phyloP scores from a whole-genome alignment of 306 rosid species.

The Vigna unguiculata region DNA sequence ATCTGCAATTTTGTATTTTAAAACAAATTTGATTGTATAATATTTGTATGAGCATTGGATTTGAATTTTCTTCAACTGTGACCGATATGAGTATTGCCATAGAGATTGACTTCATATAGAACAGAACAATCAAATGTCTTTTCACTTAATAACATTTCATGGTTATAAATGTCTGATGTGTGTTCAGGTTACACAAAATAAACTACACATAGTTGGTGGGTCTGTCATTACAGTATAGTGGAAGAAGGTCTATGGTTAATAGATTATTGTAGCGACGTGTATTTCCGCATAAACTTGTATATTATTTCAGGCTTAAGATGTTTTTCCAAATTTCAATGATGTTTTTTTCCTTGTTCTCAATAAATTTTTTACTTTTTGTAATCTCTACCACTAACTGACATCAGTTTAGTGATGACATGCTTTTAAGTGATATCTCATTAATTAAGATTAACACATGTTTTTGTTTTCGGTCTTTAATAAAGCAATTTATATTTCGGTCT shows the following conservation, averaged over 20 bases:
- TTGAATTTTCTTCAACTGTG: constrained; percentile 30
- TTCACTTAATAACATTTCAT: background rate
- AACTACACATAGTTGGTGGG: background rate
- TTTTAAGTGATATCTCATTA: no score
- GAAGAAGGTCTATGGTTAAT: no score
- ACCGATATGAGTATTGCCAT: background rate
- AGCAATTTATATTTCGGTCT: no score
- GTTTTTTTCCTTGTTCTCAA: no score
- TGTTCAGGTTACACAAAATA: background rate
- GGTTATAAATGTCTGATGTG: background rate
- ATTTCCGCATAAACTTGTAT: background rate
- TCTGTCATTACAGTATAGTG: no score
- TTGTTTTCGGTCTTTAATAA: no score
- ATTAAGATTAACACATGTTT: no score
- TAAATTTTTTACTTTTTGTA: no score
- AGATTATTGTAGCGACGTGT: no score
- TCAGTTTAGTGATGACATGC: no score
- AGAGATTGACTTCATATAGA: background rate
- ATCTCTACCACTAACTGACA: no score
- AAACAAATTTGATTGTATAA: constrained; percentile 8
- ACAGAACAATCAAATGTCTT: background rate
- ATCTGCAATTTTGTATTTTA: constrained; percentile 36
- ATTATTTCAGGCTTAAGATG: background rate
- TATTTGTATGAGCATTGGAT: constrained; percentile 15
- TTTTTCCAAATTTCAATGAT: no score